Evolutionary conservation across 2,329 filamentous ascomycete genomes (phyloP).

Genomic region (Paraphaeosphaeria minitans): DNA sequence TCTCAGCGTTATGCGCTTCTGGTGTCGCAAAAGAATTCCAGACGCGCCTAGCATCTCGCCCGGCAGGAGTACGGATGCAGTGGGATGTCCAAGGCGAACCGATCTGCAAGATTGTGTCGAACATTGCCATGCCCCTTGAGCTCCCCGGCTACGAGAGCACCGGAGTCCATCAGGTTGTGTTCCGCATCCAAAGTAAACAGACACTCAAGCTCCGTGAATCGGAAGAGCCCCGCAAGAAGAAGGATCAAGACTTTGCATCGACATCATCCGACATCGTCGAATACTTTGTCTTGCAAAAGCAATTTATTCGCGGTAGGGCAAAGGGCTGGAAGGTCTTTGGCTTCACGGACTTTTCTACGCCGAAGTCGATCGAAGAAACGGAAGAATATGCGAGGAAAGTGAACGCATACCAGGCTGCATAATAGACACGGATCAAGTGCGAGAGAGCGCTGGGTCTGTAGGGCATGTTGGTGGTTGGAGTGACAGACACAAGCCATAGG

Average conservation of each 20-base stretch:
- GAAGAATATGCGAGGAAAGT: slow-evolving; percentile 30
- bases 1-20: slow-evolving; percentile 58
- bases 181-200: slow-evolving; percentile 34
- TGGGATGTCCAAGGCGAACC: slow-evolving; percentile 31
- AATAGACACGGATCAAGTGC: not conserved
- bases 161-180: slow-evolving; percentile 32
- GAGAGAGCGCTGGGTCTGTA: not conserved
- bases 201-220: slow-evolving; percentile 15
- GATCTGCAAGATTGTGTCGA: slow-evolving; percentile 57
- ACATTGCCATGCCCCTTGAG: slow-evolving; percentile 58
- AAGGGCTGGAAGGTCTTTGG: slow-evolving; percentile 70
- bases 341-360: slow-evolving; percentile 59
- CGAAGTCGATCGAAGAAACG: slow-evolving; percentile 26
- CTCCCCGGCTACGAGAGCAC: slow-evolving; percentile 36
- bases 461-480: not conserved
- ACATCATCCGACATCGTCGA: slow-evolving; percentile 57
- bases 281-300: slow-evolving; percentile 66
- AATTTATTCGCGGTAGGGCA: slow-evolving; percentile 53
- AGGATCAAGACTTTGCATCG: slow-evolving; percentile 4
- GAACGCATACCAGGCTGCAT: slow-evolving; percentile 21
- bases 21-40: slow-evolving; percentile 59
- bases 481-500: not conserved
- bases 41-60: slow-evolving; percentile 60
- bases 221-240: not conserved
- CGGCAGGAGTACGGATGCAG: slow-evolving; percentile 55